A percentile compares a stretch with the other conserved stretches of the same genome.
These are phyloP conservation scores for Paraphoma sp. DNA, from an alignment of 2,329 filamentous ascomycete genomes.

Conservation along the genomic window DNA sequence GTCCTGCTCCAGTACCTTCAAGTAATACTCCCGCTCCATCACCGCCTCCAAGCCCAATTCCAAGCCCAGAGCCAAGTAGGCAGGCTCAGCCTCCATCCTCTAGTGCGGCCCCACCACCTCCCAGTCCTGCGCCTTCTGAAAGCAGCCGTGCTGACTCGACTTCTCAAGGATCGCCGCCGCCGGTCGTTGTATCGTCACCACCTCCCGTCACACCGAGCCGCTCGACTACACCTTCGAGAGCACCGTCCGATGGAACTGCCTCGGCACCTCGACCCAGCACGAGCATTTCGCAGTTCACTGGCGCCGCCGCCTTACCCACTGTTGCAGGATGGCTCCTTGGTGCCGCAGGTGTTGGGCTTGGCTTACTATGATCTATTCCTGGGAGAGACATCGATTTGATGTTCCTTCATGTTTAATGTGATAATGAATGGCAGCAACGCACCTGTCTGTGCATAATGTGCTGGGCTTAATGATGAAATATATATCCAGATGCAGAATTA, in stretches of 20 bases:
- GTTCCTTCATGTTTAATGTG: slow-evolving; percentile 13
- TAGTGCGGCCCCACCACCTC: background rate
- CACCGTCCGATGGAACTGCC: slow-evolving; percentile 4
- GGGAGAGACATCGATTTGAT: background rate
- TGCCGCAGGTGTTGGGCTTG: slow-evolving; percentile 32
- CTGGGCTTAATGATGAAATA: slow-evolving; percentile 2
- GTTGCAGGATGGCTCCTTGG: slow-evolving; percentile 31
- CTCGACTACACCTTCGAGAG: slow-evolving; percentile 15
- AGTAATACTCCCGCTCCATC: slow-evolving; percentile 14
- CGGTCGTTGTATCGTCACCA: background rate
- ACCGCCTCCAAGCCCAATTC: slow-evolving; percentile 20
- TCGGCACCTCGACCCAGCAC: slow-evolving; percentile 11
- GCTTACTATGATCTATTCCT: slow-evolving; percentile 19
- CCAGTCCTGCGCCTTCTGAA: slow-evolving; percentile 20
- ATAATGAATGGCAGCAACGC: slow-evolving; percentile 5
- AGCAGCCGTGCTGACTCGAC: slow-evolving; percentile 30
- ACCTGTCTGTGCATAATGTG: slow-evolving; percentile 3
- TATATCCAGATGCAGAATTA: too few relatives aligned
- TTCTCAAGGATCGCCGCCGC: slow-evolving; percentile 20
- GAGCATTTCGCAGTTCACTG: slow-evolving; percentile 18
- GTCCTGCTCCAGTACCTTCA: slow-evolving; percentile 1
- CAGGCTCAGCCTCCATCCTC: slow-evolving; percentile 12
- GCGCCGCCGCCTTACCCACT: slow-evolving; percentile 21
- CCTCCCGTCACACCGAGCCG: slow-evolving; percentile 10
- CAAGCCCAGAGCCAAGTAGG: slow-evolving; percentile 17